These are phyloP conservation scores for Pythium scleroteichum DNA, from an alignment of 352 stramenopile genomes.

Conservation along the genomic window DNA sequence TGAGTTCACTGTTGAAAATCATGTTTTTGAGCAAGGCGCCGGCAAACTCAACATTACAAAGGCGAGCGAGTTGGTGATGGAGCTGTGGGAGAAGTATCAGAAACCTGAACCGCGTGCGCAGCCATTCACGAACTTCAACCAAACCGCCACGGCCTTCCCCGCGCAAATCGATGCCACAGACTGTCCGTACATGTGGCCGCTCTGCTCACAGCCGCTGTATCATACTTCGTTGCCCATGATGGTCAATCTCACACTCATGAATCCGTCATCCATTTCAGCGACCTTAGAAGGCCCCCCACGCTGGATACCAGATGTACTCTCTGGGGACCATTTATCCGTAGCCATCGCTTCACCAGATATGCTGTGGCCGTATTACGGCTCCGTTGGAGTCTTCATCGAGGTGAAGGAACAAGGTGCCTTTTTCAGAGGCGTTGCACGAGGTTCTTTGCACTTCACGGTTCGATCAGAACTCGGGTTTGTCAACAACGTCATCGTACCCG, in stretches of 20 bases:
- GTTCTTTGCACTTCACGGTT: constrained; percentile 48
- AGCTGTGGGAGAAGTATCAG: constrained; percentile 42
- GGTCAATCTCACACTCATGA: constrained; percentile 86
- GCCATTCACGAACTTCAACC: constrained; percentile 25
- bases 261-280: constrained; percentile 52
- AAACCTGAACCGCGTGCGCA: constrained; percentile 3
- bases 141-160: constrained; percentile 50
- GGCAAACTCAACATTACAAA: constrained; percentile 70
- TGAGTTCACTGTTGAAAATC: constrained; percentile 57
- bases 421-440: constrained; percentile 44
- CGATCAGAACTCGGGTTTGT: constrained; percentile 36
- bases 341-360: constrained; percentile 49
- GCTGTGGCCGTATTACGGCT: constrained; percentile 71
- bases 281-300: constrained; percentile 46
- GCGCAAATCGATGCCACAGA: constrained; percentile 67
- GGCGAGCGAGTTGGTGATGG: constrained; percentile 48
- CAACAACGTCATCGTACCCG: constrained; percentile 44
- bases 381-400: constrained; percentile 69
- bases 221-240: constrained; percentile 69
- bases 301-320: constrained; percentile 41
- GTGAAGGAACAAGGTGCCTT: constrained; percentile 45
- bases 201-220: constrained; percentile 81
- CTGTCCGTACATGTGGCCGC: constrained; percentile 87
- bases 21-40: constrained; percentile 86
- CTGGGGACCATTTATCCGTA: constrained; percentile 55